Conservation (phyloP, 768 basidiomycete species). For the Boletus rubropictus region DNA sequence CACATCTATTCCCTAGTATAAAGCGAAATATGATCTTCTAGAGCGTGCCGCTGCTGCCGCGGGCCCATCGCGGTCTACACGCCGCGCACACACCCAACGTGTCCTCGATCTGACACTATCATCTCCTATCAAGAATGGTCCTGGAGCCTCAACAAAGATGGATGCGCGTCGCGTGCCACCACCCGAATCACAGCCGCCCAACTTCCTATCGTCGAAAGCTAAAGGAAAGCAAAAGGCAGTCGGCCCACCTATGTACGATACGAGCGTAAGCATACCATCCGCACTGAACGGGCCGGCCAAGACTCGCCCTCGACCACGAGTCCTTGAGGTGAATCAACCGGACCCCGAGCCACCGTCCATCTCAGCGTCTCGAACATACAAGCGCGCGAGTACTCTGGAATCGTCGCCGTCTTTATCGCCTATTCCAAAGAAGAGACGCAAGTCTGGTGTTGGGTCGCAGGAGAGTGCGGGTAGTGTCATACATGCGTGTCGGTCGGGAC, state of each 20-base stretch:
- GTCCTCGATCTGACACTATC: slow-evolving; percentile 38
- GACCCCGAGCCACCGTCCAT: slow-evolving; percentile 7
- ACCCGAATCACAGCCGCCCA: background rate
- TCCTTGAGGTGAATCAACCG: background rate
- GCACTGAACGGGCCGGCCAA: slow-evolving; percentile 10
- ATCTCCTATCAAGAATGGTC: slow-evolving; percentile 14
- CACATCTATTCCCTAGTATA: slow-evolving; percentile 40
- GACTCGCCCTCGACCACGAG: slow-evolving; percentile 7
- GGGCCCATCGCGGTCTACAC: slow-evolving; percentile 54
- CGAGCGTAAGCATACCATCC: slow-evolving; percentile 5
- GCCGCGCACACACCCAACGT: slow-evolving; percentile 52
- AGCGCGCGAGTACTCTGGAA: slow-evolving; percentile 23
- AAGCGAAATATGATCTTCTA: slow-evolving; percentile 56
- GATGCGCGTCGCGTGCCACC: slow-evolving; percentile 10
- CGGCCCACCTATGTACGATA: slow-evolving; percentile 11
- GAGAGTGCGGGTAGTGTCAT: slow-evolving; percentile 1
- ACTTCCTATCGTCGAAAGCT: slow-evolving; percentile 23
- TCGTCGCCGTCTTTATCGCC: slow-evolving; percentile 20
- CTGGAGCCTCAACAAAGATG: slow-evolving; percentile 8
- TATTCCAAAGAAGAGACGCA: slow-evolving; percentile 24
- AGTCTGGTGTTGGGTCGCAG: slow-evolving; percentile 6
- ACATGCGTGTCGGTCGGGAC: slow-evolving; percentile 18
- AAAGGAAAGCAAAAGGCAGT: slow-evolving; percentile 31
- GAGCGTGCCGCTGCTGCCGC: slow-evolving; percentile 38
- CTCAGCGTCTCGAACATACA: slow-evolving; percentile 16